Evolutionary conservation across 2,329 filamentous ascomycete genomes (phyloP), one percentile per base, ranked within the genome.

Genomic region (Ophiocordyceps camponoti-leonardi): DNA sequence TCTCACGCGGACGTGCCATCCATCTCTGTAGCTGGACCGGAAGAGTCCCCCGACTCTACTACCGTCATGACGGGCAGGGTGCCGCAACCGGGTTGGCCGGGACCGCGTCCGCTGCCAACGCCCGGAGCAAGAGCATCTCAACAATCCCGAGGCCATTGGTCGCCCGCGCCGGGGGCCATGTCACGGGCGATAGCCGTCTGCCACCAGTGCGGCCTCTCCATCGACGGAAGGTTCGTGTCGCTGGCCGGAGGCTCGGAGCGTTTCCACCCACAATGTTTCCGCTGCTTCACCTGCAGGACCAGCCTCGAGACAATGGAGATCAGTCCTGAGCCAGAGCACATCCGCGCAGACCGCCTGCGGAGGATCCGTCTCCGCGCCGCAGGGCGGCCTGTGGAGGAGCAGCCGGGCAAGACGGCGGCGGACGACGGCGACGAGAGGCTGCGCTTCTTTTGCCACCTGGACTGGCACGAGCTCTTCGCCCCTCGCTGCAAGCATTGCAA

Each of bases 361-460:
- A 77, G 84, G n/a, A 86, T 88, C 54, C 68, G 65, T 28, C 72
- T 74, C 22, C 77, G 83, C 16, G 69, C 65, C 0, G 63, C 63
- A 0, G 77, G 76, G 22, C 73, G 81, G 51, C 57, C 74, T 1
- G 61, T 84, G 12, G 66, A 77, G 6, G 80, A 84, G 48, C 67
- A 72, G 44, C 77, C 78, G 2, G 75, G 74, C 28, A 67, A 76
- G 58, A 81, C 78, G 12, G 73, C 74, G 62, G 72, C 72, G 3
- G 81, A 85, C 50, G 83, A 90, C 53, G 80, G 82, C 40, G 83
- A 90, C 58, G 73, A 76, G 35, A 71, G 77, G 12, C 66, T 86
- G 42, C 79, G 90, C 12, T 96, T 96, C 72, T 98, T 84, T 67
- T 98, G 92, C 64, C 90, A 96, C 60, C 75, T 98, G n/a, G 92